Percentiles rank a stretch among this genome's conserved stretches.
These are phyloP conservation scores for Tagetes patula DNA, from an alignment of 129 eudicot genomes.

Conservation along the genomic window DNA sequence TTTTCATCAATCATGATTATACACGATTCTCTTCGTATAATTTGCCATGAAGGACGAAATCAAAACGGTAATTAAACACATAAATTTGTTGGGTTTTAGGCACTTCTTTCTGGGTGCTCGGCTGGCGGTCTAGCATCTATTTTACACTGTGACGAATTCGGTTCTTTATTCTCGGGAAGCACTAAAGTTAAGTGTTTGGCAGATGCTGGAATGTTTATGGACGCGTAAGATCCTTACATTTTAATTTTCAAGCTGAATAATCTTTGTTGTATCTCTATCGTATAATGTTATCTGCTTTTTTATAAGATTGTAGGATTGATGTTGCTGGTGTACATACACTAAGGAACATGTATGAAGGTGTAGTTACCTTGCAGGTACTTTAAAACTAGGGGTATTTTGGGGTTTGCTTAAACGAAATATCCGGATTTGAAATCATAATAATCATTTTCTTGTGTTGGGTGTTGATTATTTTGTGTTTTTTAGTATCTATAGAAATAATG, in stretches of 20 bases:
- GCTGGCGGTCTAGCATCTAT: constrained; percentile 97
- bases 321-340: constrained; percentile 82
- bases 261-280: neutral
- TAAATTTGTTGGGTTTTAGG: constrained; percentile 43
- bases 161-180: constrained; percentile 50
- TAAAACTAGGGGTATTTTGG: neutral
- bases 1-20: neutral
- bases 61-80: no score
- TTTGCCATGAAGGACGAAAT: no score
- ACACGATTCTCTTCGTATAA: neutral
- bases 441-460: no score
- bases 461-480: neutral
- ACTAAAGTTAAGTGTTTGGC: constrained; percentile 89
- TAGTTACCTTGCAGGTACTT: constrained; percentile 79
- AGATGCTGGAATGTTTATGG: constrained; percentile 95
- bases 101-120: constrained; percentile 95
- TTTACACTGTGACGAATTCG: constrained; percentile 86
- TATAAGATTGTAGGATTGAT: constrained; percentile 51
- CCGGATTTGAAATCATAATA: no score
- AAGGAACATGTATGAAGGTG: constrained; percentile 70
- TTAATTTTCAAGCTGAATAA: no score
- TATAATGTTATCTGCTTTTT: neutral
- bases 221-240: constrained; percentile 51
- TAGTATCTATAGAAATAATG: neutral
- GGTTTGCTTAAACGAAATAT: constrained; percentile 1